Percentiles rank a stretch among this genome's conserved stretches.
Conservation (phyloP, 2,329 filamentous ascomycete genomes). For the Thelonectria rubi region DNA sequence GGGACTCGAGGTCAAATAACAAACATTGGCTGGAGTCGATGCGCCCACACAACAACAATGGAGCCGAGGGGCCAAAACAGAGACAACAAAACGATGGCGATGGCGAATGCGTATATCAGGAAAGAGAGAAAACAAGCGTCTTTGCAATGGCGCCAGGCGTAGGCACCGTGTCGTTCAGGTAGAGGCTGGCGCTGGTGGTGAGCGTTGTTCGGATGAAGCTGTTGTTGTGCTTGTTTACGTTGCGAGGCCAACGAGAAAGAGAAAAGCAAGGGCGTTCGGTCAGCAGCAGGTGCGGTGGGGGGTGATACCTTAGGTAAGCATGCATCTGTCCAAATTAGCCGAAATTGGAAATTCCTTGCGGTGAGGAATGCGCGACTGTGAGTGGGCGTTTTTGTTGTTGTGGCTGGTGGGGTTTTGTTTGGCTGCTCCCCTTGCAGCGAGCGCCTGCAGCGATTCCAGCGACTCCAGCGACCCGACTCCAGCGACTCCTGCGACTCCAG, state of each 20-base stretch:
- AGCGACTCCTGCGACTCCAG: too few relatives aligned
- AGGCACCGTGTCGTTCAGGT: conserved; percentile 21
- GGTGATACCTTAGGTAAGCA: conserved; percentile 40
- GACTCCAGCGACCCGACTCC: too few relatives aligned
- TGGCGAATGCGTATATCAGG: conserved; percentile 23
- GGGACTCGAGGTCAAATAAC: conserved; percentile 43
- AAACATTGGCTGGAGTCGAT: conserved; percentile 51
- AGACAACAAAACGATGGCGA: conserved; percentile 17
- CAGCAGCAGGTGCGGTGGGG: conserved; percentile 17
- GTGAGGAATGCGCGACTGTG: conserved; percentile 8
- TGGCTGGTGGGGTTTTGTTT: conserved; percentile 19
- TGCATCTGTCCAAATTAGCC: conserved; percentile 23
- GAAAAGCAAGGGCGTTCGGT: conserved; percentile 37
- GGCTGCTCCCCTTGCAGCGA: background rate
- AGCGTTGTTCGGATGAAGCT: conserved; percentile 39
- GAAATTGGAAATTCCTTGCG: conserved; percentile 26
- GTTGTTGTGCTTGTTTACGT: conserved; percentile 55
- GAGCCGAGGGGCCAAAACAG: conserved; percentile 26
- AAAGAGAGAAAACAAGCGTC: conserved; percentile 17
- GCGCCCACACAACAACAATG: conserved; percentile 43
- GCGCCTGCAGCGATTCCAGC: too few relatives aligned
- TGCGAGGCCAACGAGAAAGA: conserved; percentile 55
- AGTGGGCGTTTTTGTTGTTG: conserved; percentile 2
- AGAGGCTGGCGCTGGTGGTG: conserved; percentile 30
- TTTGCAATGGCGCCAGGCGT: conserved; percentile 28